Evolutionary conservation across 768 basidiomycete species (phyloP), one percentile per base, ranked within the genome.

Genomic region (Boletus huronensis): DNA sequence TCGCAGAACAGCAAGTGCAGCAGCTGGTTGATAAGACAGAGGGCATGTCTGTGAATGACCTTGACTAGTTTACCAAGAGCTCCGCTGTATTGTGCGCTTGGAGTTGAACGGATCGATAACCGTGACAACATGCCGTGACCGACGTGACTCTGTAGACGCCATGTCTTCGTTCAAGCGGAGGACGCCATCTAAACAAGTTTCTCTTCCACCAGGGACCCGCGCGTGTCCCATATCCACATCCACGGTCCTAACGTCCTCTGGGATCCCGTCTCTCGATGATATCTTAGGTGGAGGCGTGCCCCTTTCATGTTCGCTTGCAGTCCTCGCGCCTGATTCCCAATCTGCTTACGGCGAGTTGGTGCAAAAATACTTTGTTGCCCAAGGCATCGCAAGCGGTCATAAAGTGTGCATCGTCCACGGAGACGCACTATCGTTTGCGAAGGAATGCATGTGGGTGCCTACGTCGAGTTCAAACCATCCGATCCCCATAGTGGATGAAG

Each of bases 191-290:
- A 83, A 80, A 59, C 75, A 76, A 38, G 57, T 70, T 9, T 66
- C 66, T 35, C 67, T 71, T 29, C 74, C 76, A 40, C 59, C 75
- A 14, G 87, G 86, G 13, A 85, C 86, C 40, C 82, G 81, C 34
- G 50, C 75, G 32, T 88, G 81, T 16, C 78, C 85, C 6, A 77
- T 78, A 29, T 82, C 85, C 5, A 68, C 77, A 35, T 74, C 78
- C 19, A 85, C 82, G 0, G 63, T 77, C 52, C 73, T 87, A 55
- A 84, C 81, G 7, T 95, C 95, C 1, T 91, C 91, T 5, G 97
- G 97, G 2, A 83, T 98, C 9, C 85, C 93, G 26, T 93, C 94
- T 13, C 78, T 99, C 21, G 97, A 99, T 70, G 97, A 98, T 67
- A 82, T 98, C 57, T 83, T 98, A 36, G 94, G 94, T 51, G 94